Conservation (phyloP, 768 basidiomycete species). For the Neoboletus subvelutipes region DNA sequence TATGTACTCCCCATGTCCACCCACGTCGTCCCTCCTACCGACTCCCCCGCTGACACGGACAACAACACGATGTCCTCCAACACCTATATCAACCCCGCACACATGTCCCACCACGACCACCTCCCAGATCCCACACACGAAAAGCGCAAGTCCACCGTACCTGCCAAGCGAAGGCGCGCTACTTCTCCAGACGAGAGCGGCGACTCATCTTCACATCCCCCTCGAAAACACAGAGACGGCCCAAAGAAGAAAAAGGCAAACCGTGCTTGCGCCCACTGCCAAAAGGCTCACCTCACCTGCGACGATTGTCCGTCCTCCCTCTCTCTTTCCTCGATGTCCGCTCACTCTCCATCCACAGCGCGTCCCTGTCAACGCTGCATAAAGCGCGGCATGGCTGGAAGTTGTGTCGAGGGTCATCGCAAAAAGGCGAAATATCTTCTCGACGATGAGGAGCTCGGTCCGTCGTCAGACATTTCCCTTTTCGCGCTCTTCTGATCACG, state of each 20-base stretch:
- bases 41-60: slow-evolving; percentile 1
- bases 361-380: slow-evolving; percentile 95
- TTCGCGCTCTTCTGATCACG: slow-evolving; percentile 25
- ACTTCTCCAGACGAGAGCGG: slow-evolving; percentile 58
- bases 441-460: slow-evolving; percentile 91
- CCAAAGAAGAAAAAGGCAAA: slow-evolving; percentile 95
- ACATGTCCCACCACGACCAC: slow-evolving; percentile 37
- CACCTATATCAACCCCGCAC: slow-evolving; percentile 43
- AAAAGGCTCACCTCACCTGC: slow-evolving; percentile 97
- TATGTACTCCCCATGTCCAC: slow-evolving; percentile 13
- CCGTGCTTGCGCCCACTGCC: slow-evolving; percentile 93
- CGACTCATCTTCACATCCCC: slow-evolving; percentile 42
- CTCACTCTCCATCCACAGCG: slow-evolving; percentile 47
- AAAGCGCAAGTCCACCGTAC: slow-evolving; percentile 41
- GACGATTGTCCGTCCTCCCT: slow-evolving; percentile 77
- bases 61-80: slow-evolving; percentile 13
- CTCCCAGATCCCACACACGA: slow-evolving; percentile 18
- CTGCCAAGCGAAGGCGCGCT: slow-evolving; percentile 60
- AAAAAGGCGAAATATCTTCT: slow-evolving; percentile 98
- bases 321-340: not conserved
- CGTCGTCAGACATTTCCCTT: slow-evolving; percentile 16
- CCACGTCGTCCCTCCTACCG: slow-evolving; percentile 1
- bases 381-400: slow-evolving; percentile 86
- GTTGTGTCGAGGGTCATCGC: slow-evolving; percentile 91
- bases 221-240: slow-evolving; percentile 63